phyloP scores from a whole-genome alignment of 1,284 basidiomycete species.

The Marasmius tenuissimus region DNA sequence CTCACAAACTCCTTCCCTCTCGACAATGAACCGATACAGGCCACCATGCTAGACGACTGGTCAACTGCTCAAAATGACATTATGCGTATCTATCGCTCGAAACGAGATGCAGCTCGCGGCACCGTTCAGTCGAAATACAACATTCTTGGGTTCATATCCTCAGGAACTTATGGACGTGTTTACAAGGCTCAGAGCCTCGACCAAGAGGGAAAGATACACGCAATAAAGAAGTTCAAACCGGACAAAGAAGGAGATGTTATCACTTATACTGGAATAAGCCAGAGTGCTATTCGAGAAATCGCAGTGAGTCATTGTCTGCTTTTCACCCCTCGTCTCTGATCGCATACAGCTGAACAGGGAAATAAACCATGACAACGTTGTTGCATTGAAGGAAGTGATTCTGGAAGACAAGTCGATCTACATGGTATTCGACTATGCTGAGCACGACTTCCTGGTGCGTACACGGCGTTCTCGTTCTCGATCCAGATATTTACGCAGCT shows the following conservation, averaged over 20 bases:
- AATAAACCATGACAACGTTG: constrained; percentile 91
- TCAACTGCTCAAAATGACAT: constrained; percentile 53
- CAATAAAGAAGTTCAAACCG: constrained; percentile 98
- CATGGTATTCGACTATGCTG: constrained; percentile 99
- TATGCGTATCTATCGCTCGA: constrained; percentile 84
- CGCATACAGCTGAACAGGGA: constrained; percentile 82
- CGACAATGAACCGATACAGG: neutral
- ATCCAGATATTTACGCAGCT: constrained; percentile 2
- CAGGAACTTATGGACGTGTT: constrained; percentile 96
- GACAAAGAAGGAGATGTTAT: constrained; percentile 96
- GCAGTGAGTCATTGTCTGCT: constrained; percentile 57
- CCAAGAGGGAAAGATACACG: constrained; percentile 71
- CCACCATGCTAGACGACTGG: constrained; percentile 33
- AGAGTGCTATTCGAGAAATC: constrained; percentile 95
- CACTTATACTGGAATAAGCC: constrained; percentile 96
- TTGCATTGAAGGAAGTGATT: constrained; percentile 91
- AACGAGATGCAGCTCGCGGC: constrained; percentile 67
- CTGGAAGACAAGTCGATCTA: constrained; percentile 97
- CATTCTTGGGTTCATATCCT: constrained; percentile 96
- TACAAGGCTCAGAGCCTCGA: constrained; percentile 91
- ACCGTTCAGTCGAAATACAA: constrained; percentile 82
- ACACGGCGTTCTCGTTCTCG: neutral
- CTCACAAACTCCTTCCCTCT: neutral
- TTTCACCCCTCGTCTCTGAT: neutral
- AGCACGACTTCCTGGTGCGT: constrained; percentile 93